phyloP scores from a whole-genome alignment of 306 rosid species.

The Cyclanthera cordifolia region DNA sequence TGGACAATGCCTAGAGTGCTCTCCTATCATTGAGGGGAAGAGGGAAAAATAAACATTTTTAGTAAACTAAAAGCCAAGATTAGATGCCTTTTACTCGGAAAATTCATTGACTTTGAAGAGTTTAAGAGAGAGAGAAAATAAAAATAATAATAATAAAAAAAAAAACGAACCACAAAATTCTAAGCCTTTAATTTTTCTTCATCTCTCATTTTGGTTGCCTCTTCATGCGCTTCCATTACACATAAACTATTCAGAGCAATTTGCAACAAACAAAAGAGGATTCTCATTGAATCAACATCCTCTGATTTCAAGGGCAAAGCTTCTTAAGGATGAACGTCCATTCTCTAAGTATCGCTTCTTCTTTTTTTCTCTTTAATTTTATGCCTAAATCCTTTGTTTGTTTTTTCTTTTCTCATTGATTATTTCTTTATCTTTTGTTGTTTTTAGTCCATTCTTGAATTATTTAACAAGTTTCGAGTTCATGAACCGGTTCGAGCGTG shows the following conservation, averaged over 20 bases:
- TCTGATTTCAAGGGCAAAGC: slow-evolving; percentile 63
- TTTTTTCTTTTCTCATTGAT: not conserved
- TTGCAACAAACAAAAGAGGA: not conserved
- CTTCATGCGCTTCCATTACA: not conserved
- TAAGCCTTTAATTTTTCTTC: not conserved
- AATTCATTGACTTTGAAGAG: not conserved
- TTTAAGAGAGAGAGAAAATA: not conserved
- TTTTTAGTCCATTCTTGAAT: slow-evolving; percentile 74
- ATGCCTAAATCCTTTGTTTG: not conserved
- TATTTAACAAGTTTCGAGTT: slow-evolving; percentile 63
- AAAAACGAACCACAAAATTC: not conserved
- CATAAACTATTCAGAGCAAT: not conserved
- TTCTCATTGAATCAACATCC: slow-evolving; percentile 46
- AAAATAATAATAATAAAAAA: not conserved
- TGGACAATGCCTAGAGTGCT: not conserved
- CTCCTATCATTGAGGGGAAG: not conserved
- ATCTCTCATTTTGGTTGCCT: not conserved
- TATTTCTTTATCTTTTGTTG: not conserved
- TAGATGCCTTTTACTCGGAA: not conserved
- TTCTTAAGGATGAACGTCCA: slow-evolving; percentile 60
- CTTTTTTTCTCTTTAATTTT: not conserved
- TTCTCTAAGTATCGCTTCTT: slow-evolving; percentile 82
- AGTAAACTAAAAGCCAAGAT: not conserved
- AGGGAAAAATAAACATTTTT: too few species aligned
- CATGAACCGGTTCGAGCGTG: slow-evolving; percentile 70